These are phyloP conservation scores for Wickerhamiella lipophila DNA, from an alignment of 805 yeast genomes.

Conservation along the genomic window DNA sequence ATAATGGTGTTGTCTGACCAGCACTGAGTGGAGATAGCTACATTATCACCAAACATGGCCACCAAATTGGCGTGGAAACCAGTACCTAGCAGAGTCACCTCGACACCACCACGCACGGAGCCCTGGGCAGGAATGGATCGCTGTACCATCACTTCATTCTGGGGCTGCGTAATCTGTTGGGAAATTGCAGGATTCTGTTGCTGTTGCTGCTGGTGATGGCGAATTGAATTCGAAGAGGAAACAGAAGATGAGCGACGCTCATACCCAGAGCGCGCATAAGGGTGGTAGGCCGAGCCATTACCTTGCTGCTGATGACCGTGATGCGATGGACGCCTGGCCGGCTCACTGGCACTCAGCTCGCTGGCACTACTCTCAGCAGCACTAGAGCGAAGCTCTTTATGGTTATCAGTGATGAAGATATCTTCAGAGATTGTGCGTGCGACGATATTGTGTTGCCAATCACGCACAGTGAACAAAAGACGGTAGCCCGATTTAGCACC, in stretches of 20 bases:
- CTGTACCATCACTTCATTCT: constrained; percentile 37
- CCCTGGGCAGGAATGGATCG: constrained; percentile 93
- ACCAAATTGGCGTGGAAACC: constrained; percentile 72
- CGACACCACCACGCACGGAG: constrained; percentile 91
- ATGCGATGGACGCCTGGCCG: neutral
- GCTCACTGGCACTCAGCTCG: constrained; percentile 8
- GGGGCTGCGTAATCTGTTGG: neutral
- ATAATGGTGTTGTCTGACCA: constrained; percentile 94
- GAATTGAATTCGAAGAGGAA: neutral
- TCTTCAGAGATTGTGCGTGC: constrained; percentile 62
- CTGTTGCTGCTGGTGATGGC: constrained; percentile 13
- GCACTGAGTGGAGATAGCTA: constrained; percentile 62
- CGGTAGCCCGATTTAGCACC: constrained; percentile 77
- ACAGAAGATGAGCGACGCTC: constrained; percentile 3
- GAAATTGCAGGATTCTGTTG: constrained; percentile 10
- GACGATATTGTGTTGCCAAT: constrained; percentile 46
- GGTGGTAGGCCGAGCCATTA: constrained; percentile 11
- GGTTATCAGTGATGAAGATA: constrained; percentile 89
- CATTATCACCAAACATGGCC: constrained; percentile 65
- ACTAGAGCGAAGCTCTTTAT: constrained; percentile 38
- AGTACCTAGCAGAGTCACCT: constrained; percentile 78
- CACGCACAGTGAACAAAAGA: constrained; percentile 47
- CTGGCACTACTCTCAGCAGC: constrained; percentile 1
- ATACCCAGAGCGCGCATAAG: constrained; percentile 13
- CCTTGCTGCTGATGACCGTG: neutral